Conservation (phyloP, 148 eudicot species). For the Limonium bicolor region DNA sequence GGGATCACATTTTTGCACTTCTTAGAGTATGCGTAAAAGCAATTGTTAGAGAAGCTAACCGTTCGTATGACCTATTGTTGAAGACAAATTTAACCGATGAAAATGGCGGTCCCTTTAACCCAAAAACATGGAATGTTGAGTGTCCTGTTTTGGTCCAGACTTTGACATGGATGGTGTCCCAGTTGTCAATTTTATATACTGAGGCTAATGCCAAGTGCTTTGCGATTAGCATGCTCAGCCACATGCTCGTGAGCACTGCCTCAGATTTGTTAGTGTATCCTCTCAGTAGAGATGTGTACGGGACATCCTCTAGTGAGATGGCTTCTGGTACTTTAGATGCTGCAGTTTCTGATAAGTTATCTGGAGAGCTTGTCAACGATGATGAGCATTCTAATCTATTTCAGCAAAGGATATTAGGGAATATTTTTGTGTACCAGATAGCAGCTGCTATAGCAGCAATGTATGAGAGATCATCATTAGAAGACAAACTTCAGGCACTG, state of each 20-base stretch:
- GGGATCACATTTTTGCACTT: constrained; percentile 59
- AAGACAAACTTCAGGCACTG: constrained; percentile 41
- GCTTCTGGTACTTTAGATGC: no score
- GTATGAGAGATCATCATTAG: constrained; percentile 62
- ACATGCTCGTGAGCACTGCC: constrained; percentile 29
- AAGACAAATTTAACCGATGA: constrained; percentile 5
- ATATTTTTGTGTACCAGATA: constrained; percentile 66
- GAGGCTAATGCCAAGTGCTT: constrained; percentile 48
- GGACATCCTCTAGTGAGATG: constrained; percentile 5
- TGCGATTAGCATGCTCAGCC: constrained; percentile 37
- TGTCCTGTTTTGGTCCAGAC: constrained; percentile 47
- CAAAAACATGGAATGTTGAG: constrained; percentile 14
- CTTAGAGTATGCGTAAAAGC: constrained; percentile 57
- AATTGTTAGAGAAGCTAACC: constrained; percentile 38
- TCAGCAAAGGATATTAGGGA: constrained; percentile 13
- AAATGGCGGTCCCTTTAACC: constrained; percentile 7
- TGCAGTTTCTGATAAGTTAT: constrained; percentile 8
- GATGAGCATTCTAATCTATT: constrained; percentile 9
- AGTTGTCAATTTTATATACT: constrained; percentile 57
- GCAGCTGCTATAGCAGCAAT: constrained; percentile 88
- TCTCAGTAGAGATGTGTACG: constrained; percentile 9
- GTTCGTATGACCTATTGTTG: constrained; percentile 10
- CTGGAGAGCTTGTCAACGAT: constrained; percentile 11
- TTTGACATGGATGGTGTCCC: constrained; percentile 52
- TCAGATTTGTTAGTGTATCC: constrained; percentile 24